These are phyloP conservation scores for Capsicum pubescens DNA, from an alignment of 257 asterid species.

Conservation along the genomic window DNA sequence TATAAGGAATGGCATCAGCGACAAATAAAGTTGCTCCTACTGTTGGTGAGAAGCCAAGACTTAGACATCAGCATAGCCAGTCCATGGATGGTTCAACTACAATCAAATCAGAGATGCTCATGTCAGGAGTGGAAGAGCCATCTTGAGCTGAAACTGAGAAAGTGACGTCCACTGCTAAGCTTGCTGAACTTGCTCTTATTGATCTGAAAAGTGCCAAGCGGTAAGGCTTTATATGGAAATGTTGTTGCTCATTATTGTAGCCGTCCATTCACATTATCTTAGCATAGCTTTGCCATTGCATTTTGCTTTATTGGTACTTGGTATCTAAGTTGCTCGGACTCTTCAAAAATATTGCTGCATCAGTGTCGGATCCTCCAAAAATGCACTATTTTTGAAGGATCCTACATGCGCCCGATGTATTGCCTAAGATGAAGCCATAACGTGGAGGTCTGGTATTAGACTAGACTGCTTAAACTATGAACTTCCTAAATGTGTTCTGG, in stretches of 20 bases:
- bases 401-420: too few relatives aligned
- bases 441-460: too few relatives aligned
- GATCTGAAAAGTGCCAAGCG: constrained; percentile 99
- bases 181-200: constrained; percentile 91
- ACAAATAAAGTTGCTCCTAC: constrained; percentile 32
- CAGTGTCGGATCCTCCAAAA: too few relatives aligned
- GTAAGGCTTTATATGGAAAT: constrained; percentile 44
- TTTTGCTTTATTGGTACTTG: neutral
- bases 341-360: neutral
- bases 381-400: too few relatives aligned
- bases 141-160: constrained; percentile 37
- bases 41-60: too few relatives aligned
- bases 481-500: neutral
- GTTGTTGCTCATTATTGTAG: neutral
- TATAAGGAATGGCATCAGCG: constrained; percentile 39
- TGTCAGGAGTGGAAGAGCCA: too few relatives aligned
- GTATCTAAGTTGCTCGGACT: neutral
- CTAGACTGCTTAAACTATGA: neutral
- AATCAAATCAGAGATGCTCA: too few relatives aligned
- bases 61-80: too few relatives aligned
- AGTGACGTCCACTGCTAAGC: constrained; percentile 93
- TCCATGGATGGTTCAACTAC: too few relatives aligned
- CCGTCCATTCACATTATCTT: neutral
- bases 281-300: neutral
- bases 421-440: too few relatives aligned